These are phyloP conservation scores for Thermothelomyces thermophilus DNA, from an alignment of 2,329 filamentous ascomycete species.

Conservation along the genomic window DNA sequence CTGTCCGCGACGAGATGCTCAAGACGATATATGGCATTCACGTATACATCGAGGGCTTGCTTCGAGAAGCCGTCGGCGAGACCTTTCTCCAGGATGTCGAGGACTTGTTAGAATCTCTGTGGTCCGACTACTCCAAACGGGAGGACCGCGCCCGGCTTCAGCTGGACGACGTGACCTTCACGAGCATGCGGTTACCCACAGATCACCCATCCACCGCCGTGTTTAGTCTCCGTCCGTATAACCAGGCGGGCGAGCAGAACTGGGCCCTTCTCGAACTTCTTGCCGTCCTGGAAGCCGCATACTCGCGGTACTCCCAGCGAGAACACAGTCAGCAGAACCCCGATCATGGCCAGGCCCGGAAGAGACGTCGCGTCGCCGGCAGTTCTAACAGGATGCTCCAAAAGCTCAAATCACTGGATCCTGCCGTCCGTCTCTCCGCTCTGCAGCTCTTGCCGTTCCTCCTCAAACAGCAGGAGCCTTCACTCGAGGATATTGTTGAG, in stretches of 20 bases:
- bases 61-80: constrained; percentile 36
- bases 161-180: constrained; percentile 66
- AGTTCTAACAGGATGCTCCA: constrained; percentile 42
- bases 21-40: constrained; percentile 62
- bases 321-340: constrained; percentile 19
- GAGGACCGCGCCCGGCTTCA: constrained; percentile 66
- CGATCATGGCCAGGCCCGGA: constrained; percentile 43
- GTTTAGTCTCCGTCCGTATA: constrained; percentile 49
- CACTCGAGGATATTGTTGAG: constrained; percentile 45
- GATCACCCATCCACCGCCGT: constrained; percentile 42
- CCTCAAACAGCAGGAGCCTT: constrained; percentile 39
- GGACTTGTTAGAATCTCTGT: constrained; percentile 64
- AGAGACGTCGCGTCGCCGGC: constrained; percentile 41
- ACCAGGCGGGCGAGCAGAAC: constrained; percentile 49
- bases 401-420: constrained; percentile 41
- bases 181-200: constrained; percentile 36
- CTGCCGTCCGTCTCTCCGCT: constrained; percentile 42
- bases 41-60: constrained; percentile 54
- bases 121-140: constrained; percentile 68
- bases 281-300: constrained; percentile 49
- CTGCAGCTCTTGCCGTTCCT: constrained; percentile 55
- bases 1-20: constrained; percentile 70
- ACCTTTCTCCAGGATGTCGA: constrained; percentile 46
- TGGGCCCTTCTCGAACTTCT: constrained; percentile 56
- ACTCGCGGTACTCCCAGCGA: constrained; percentile 29